Evolutionary conservation across 345 rosid species (phyloP).

Genomic region (Toxicodendron radicans): DNA sequence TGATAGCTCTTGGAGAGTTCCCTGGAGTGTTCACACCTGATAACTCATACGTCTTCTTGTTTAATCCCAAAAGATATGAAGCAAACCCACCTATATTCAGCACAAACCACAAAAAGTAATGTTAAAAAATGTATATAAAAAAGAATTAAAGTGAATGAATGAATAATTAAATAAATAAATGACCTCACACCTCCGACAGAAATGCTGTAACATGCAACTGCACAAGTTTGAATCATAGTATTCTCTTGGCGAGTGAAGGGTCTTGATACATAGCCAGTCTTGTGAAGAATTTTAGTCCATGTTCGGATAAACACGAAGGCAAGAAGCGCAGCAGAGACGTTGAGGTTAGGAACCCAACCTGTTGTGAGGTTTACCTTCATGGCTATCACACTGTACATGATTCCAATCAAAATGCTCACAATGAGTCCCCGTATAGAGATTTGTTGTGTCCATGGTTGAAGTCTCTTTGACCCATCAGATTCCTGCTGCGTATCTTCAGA

Average conservation of each 20-base stretch:
- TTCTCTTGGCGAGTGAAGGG: constrained; percentile 95
- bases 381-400: constrained; percentile 74
- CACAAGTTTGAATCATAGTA: constrained; percentile 93
- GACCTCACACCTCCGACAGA: constrained; percentile 71
- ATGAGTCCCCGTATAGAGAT: constrained; percentile 69
- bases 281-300: constrained; percentile 76
- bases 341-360: constrained; percentile 72
- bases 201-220: constrained; percentile 91
- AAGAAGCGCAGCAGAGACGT: constrained; percentile 86
- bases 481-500: constrained; percentile 15
- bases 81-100: constrained; percentile 81
- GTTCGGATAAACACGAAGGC: constrained; percentile 74
- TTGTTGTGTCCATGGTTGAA: constrained; percentile 74
- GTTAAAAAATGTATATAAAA: neutral
- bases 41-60: constrained; percentile 74
- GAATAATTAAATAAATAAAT: neutral
- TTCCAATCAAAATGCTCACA: constrained; percentile 74
- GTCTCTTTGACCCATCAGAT: constrained; percentile 27
- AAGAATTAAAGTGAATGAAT: neutral
- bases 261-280: constrained; percentile 56
- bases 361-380: constrained; percentile 88
- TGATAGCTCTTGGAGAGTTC: constrained; percentile 57
- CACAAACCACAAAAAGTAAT: neutral
- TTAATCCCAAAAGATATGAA: constrained; percentile 83
- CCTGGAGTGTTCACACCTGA: constrained; percentile 74